Conservation (phyloP, 257 asterid genomes). For the Gynochthodes officinalis region DNA sequence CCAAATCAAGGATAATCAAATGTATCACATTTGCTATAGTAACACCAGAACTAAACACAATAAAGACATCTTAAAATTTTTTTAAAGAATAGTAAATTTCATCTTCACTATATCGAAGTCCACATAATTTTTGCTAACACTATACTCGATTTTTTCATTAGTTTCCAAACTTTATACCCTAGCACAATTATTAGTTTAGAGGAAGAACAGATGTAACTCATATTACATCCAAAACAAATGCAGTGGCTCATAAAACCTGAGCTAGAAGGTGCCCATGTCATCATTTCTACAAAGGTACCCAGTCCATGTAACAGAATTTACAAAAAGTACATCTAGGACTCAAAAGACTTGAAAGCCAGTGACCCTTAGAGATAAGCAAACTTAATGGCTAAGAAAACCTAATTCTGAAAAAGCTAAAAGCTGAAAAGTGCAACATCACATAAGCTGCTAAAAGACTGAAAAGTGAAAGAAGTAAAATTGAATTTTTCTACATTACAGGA, state of each 20-base stretch:
- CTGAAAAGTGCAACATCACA: no score
- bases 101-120: not conserved
- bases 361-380: no score
- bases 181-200: not conserved
- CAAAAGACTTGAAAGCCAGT: no score
- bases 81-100: not conserved
- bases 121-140: not conserved
- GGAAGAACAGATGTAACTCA: not conserved
- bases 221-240: not conserved
- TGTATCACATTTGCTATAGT: not conserved
- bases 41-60: not conserved
- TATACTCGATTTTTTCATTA: not conserved
- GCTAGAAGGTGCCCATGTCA: no score
- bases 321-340: no score
- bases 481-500: no score
- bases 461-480: no score
- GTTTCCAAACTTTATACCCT: not conserved
- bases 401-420: no score
- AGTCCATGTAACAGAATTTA: no score
- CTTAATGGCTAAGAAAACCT: no score
- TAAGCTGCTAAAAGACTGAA: no score
- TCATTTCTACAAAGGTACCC: no score
- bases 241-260: not conserved
- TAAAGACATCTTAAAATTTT: not conserved
- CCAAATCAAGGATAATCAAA: not conserved